Conservation (phyloP, 2,329 filamentous ascomycete species). For the Beauveria sp. region DNA sequence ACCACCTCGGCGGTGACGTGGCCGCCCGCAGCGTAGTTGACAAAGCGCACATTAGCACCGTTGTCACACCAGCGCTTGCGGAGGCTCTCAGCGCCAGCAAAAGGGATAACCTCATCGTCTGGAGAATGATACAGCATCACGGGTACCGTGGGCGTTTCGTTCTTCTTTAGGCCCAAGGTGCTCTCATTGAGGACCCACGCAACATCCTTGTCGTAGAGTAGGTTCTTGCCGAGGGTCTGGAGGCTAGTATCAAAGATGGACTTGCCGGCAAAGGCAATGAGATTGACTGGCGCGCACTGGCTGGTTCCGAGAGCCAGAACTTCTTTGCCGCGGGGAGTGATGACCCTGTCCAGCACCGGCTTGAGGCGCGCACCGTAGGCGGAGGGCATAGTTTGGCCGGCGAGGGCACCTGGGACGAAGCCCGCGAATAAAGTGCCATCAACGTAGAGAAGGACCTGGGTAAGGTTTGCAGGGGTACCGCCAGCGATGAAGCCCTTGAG, state of each 20-base stretch:
- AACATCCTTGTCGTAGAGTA: slow-evolving; percentile 1
- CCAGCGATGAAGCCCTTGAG: slow-evolving; percentile 5
- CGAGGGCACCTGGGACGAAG: slow-evolving; percentile 3
- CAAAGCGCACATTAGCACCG: slow-evolving; percentile 8
- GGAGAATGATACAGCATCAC: slow-evolving; percentile 10
- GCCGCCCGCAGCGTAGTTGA: slow-evolving; percentile 2
- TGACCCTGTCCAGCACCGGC: not conserved
- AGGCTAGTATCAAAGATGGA: slow-evolving; percentile 6
- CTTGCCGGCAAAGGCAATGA: slow-evolving; percentile 1
- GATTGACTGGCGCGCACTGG: slow-evolving; percentile 5
- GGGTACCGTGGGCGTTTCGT: slow-evolving; percentile 10
- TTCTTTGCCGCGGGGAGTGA: not conserved
- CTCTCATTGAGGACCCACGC: not conserved
- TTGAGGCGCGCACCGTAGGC: slow-evolving; percentile 7
- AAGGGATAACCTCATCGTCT: slow-evolving; percentile 12
- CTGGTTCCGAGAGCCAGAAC: not conserved
- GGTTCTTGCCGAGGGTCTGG: slow-evolving; percentile 7
- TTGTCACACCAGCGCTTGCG: slow-evolving; percentile 8
- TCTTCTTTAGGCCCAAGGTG: slow-evolving; percentile 6
- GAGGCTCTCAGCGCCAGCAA: not conserved
- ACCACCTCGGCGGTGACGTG: slow-evolving; percentile 9
- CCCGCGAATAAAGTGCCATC: not conserved
- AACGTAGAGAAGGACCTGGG: not conserved
- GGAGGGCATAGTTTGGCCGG: slow-evolving; percentile 24
- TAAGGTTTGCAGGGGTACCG: slow-evolving; percentile 12